Evolutionary conservation across 345 rosid species (phyloP).

Genomic region (Gossypium longicalyx): DNA sequence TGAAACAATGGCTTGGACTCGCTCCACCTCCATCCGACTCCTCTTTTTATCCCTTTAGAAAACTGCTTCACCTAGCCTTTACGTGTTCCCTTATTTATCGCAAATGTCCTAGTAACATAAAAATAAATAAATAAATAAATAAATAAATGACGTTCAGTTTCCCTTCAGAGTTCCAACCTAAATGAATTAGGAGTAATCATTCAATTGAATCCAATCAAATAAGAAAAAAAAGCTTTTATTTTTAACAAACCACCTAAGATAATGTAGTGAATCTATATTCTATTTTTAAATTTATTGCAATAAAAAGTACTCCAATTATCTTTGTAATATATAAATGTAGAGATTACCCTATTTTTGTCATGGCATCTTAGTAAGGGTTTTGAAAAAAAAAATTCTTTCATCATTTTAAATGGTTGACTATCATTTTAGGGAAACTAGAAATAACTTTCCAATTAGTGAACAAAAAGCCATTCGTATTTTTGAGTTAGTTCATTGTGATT

Average conservation of each 20-base stretch:
- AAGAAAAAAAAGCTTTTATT: fast-evolving
- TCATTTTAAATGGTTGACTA: too few relatives aligned
- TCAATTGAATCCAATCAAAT: too few relatives aligned
- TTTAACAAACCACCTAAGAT: too few relatives aligned
- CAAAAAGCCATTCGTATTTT: background rate
- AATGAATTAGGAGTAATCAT: fast-evolving
- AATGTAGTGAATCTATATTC: too few relatives aligned
- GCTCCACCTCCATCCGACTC: conserved; percentile 36
- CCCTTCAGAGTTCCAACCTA: too few relatives aligned
- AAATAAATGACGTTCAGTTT: too few relatives aligned
- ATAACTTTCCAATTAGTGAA: background rate
- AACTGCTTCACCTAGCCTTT: background rate
- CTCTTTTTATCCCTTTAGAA: background rate
- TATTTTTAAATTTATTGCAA: too few relatives aligned
- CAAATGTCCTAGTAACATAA: background rate
- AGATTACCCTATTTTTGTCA: too few relatives aligned
- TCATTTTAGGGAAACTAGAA: background rate
- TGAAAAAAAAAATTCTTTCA: too few relatives aligned
- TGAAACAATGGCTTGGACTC: conserved; percentile 50
- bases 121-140: background rate
- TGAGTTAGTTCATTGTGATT: background rate
- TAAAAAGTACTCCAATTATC: too few relatives aligned
- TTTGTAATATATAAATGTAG: too few relatives aligned
- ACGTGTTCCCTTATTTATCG: background rate
- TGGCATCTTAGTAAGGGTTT: too few relatives aligned